phyloP scores from a whole-genome alignment of 192 early-diverging fungal genomes.

The Entomortierella lignicola region DNA sequence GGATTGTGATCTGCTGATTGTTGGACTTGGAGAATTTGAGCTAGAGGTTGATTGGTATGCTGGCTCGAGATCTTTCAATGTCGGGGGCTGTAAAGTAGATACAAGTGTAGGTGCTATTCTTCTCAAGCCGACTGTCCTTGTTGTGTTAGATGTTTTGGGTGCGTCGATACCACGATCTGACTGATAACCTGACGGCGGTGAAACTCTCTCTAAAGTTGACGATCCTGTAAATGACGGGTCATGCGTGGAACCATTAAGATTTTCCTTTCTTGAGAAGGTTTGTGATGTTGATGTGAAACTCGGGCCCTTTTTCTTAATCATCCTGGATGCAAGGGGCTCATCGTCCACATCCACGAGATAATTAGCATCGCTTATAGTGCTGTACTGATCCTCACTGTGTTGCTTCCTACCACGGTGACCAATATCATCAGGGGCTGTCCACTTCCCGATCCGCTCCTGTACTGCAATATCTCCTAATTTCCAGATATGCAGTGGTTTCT shows the following conservation, averaged over 20 bases:
- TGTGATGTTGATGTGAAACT: background rate
- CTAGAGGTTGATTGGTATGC: background rate
- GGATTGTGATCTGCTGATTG: background rate
- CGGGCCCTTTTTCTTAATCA: background rate
- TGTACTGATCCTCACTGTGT: background rate
- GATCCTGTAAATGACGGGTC: background rate
- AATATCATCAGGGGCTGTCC: background rate
- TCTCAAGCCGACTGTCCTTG: background rate
- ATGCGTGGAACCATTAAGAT: too few species aligned
- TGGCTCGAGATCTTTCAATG: slow-evolving; percentile 2
- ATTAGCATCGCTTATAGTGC: background rate
- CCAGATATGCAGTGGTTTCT: background rate
- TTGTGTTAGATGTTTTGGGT: background rate
- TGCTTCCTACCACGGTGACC: background rate
- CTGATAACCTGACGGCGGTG: background rate
- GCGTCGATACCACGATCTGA: background rate
- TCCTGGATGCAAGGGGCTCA: slow-evolving; percentile 1
- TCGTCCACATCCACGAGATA: slow-evolving; percentile 6
- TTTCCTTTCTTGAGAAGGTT: background rate
- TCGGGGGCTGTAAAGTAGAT: background rate
- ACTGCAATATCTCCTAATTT: background rate
- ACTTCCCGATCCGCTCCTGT: background rate
- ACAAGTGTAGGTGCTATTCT: slow-evolving; percentile 4
- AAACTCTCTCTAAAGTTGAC: background rate
- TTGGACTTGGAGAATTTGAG: background rate